These are phyloP conservation scores for Trichocomaceae sp. DNA, from an alignment of 2,329 filamentous ascomycete genomes.

Conservation along the genomic window DNA sequence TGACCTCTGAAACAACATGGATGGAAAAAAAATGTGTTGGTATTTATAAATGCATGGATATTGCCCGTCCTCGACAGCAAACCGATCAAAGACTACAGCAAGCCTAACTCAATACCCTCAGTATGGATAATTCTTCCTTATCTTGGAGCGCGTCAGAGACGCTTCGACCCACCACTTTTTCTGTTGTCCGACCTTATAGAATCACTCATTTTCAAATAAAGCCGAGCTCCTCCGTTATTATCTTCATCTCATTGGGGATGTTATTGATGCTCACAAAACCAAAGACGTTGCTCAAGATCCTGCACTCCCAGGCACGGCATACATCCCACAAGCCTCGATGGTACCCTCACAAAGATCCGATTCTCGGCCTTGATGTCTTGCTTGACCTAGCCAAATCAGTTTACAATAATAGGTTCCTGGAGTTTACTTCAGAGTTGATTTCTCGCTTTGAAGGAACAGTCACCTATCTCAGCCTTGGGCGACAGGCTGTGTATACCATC, in stretches of 20 bases:
- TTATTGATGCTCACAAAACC: neutral
- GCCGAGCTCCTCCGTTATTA: too few species aligned
- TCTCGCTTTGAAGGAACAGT: neutral
- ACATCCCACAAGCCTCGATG: neutral
- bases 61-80: too few species aligned
- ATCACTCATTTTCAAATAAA: too few species aligned
- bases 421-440: neutral
- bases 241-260: neutral
- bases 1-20: too few species aligned
- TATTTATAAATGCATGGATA: too few species aligned
- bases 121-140: neutral
- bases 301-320: neutral
- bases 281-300: neutral
- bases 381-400: neutral
- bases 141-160: neutral
- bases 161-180: neutral
- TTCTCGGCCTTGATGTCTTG: conserved; percentile 3
- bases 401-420: neutral
- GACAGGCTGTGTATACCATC: conserved; percentile 2
- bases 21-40: too few species aligned
- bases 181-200: neutral
- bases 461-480: neutral
- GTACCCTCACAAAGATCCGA: conserved; percentile 11
- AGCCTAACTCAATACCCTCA: too few species aligned
- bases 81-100: too few species aligned